These are phyloP conservation scores for Brettanomyces custersianus DNA, from an alignment of 805 yeast species.

Conservation along the genomic window DNA sequence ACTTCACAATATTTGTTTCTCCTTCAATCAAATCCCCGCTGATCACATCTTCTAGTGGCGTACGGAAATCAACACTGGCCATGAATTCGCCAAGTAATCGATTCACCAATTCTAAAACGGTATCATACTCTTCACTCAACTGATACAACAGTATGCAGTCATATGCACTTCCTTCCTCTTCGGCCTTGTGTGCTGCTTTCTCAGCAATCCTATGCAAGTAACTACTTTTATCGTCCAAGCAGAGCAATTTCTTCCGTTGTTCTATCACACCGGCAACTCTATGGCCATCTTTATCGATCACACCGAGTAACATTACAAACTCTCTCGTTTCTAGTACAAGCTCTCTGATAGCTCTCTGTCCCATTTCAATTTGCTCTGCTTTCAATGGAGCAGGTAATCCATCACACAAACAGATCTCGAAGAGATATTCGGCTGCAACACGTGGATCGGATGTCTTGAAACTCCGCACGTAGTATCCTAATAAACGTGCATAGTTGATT, in stretches of 20 bases:
- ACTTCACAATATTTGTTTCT: constrained; percentile 38
- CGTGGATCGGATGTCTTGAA: constrained; percentile 83
- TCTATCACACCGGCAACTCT: constrained; percentile 81
- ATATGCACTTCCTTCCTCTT: constrained; percentile 80
- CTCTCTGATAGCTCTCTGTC: constrained; percentile 76
- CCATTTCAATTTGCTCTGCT: constrained; percentile 41
- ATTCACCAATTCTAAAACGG: constrained; percentile 68
- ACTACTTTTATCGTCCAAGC: constrained; percentile 46
- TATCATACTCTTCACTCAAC: constrained; percentile 78
- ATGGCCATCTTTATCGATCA: constrained; percentile 64
- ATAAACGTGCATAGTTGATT: constrained; percentile 47
- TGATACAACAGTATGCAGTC: constrained; percentile 85
- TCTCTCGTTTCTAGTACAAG: constrained; percentile 81
- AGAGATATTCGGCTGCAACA: constrained; percentile 84
- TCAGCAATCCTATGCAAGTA: constrained; percentile 69
- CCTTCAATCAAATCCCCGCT: constrained; percentile 22
- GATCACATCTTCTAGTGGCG: constrained; percentile 14
- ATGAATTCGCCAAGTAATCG: constrained; percentile 70
- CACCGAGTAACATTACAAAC: constrained; percentile 76
- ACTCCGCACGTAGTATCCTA: constrained; percentile 74
- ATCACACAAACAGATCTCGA: constrained; percentile 55
- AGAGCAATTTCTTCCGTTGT: constrained; percentile 57
- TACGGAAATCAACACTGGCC: constrained; percentile 46
- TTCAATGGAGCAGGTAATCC: constrained; percentile 18
- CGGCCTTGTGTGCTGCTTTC: constrained; percentile 78